These are phyloP conservation scores for Epichloe scottii DNA, from an alignment of 2,329 filamentous ascomycete genomes.

Conservation along the genomic window DNA sequence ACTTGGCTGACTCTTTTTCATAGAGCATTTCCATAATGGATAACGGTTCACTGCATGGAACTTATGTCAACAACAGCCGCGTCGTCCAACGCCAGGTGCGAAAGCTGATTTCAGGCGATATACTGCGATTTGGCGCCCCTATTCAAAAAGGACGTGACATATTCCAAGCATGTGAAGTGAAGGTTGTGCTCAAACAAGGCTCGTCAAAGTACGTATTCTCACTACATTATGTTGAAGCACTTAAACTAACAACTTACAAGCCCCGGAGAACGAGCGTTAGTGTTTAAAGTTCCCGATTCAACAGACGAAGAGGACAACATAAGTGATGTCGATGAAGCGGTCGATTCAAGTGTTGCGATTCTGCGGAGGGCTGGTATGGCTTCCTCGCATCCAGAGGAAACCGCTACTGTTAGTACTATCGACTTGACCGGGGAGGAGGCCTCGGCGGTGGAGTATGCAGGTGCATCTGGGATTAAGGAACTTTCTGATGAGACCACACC, in stretches of 20 bases:
- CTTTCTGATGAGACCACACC: neutral
- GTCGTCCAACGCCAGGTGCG: slow-evolving; percentile 10
- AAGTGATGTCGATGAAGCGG: slow-evolving; percentile 15
- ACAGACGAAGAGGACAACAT: slow-evolving; percentile 19
- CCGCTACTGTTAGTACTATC: slow-evolving; percentile 7
- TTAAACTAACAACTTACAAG: slow-evolving; percentile 9
- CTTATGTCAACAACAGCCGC: slow-evolving; percentile 27
- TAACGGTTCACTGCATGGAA: slow-evolving; percentile 39
- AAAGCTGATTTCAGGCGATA: slow-evolving; percentile 17
- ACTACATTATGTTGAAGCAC: neutral
- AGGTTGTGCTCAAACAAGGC: slow-evolving; percentile 20
- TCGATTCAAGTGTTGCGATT: slow-evolving; percentile 15
- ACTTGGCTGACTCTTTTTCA: slow-evolving; percentile 9
- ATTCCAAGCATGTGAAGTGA: slow-evolving; percentile 27
- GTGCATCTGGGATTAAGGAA: neutral
- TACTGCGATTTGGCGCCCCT: slow-evolving; percentile 22
- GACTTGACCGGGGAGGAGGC: slow-evolving; percentile 11
- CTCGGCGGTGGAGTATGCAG: neutral
- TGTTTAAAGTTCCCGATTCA: slow-evolving; percentile 32
- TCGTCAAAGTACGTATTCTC: slow-evolving; percentile 11
- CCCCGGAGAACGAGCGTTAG: slow-evolving; percentile 15
- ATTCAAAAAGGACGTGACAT: slow-evolving; percentile 21
- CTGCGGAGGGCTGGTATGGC: slow-evolving; percentile 17
- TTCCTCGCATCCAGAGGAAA: slow-evolving; percentile 7
- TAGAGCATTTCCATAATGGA: slow-evolving; percentile 35